A percentile compares a stretch with the other conserved stretches of the same genome.
Conservation (phyloP, 345 rosid genomes). For the Turritis glabra region DNA sequence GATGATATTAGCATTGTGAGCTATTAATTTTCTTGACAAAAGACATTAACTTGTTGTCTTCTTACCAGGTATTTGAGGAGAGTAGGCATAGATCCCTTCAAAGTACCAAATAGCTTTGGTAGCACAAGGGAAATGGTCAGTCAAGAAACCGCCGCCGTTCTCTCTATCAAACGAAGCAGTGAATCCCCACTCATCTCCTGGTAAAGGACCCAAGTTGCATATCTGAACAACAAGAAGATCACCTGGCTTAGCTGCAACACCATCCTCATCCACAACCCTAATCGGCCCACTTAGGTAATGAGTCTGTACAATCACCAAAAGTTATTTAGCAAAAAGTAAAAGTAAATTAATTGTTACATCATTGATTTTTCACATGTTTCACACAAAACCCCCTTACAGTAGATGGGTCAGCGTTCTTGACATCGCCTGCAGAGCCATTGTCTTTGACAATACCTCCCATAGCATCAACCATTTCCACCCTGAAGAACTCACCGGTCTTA, state of each 20-base stretch:
- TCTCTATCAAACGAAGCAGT: slow-evolving; percentile 81
- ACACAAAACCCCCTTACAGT: slow-evolving; percentile 59
- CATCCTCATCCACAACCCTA: slow-evolving; percentile 60
- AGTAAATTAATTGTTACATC: too few relatives aligned
- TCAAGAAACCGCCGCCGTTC: slow-evolving; percentile 82
- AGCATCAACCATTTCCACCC: slow-evolving; percentile 69
- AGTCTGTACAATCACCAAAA: slow-evolving; percentile 42
- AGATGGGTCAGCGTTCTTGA: slow-evolving; percentile 53
- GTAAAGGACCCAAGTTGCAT: slow-evolving; percentile 82
- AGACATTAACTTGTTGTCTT: neutral
- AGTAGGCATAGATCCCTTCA: slow-evolving; percentile 83
- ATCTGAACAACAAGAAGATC: slow-evolving; percentile 82
- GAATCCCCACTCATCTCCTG: slow-evolving; percentile 89
- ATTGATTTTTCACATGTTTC: too few relatives aligned
- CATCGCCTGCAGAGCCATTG: slow-evolving; percentile 55
- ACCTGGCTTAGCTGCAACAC: slow-evolving; percentile 68
- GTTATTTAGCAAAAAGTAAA: too few relatives aligned
- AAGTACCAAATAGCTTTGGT: slow-evolving; percentile 92
- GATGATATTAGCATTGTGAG: slow-evolving; percentile 17
- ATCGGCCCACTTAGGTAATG: slow-evolving; percentile 85
- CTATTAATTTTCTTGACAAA: neutral
- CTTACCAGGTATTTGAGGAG: slow-evolving; percentile 83
- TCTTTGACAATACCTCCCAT: slow-evolving; percentile 72
- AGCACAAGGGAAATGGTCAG: slow-evolving; percentile 87
- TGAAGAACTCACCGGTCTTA: slow-evolving; percentile 50